Evolutionary conservation across 345 rosid genomes (phyloP).

Genomic region (Syzygium oleosum): DNA sequence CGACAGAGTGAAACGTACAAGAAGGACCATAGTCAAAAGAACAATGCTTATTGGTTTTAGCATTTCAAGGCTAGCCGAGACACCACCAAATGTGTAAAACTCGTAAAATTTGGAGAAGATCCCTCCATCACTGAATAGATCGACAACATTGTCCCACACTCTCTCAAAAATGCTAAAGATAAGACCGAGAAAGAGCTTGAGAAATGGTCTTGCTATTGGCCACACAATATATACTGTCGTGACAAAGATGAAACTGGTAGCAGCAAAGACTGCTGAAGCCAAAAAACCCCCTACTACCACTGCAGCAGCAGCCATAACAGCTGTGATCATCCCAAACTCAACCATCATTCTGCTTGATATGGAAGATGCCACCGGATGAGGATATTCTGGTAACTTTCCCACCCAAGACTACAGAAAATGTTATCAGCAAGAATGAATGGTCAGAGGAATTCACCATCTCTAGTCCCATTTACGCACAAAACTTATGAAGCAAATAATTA

Average conservation of each 20-base stretch:
- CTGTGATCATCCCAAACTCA: conserved; percentile 89
- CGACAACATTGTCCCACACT: conserved; percentile 52
- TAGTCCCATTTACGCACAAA: not conserved
- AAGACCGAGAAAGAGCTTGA: conserved; percentile 52
- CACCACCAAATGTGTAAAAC: conserved; percentile 69
- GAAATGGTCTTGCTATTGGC: conserved; percentile 74
- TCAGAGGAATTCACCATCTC: not conserved
- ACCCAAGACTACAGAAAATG: conserved; percentile 59
- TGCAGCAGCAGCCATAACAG: conserved; percentile 81
- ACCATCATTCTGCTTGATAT: conserved; percentile 95
- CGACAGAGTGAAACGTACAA: conserved; percentile 84
- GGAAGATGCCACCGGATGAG: conserved; percentile 84
- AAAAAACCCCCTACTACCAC: conserved; percentile 78
- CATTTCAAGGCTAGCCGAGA: conserved; percentile 71
- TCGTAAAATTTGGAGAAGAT: conserved; percentile 50
- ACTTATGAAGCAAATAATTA: not conserved
- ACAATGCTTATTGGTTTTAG: conserved; percentile 67
- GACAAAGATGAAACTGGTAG: conserved; percentile 63
- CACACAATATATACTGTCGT: conserved; percentile 68
- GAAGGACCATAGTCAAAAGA: conserved; percentile 78
- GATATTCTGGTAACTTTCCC: conserved; percentile 62
- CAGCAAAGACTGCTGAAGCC: conserved; percentile 85
- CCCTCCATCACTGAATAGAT: conserved; percentile 60
- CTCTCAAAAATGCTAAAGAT: conserved; percentile 47
- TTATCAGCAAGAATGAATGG: not conserved